Base-by-base conservation (phyloP, 176 grass and related monocot species). In the Juncus effusus region DNA sequence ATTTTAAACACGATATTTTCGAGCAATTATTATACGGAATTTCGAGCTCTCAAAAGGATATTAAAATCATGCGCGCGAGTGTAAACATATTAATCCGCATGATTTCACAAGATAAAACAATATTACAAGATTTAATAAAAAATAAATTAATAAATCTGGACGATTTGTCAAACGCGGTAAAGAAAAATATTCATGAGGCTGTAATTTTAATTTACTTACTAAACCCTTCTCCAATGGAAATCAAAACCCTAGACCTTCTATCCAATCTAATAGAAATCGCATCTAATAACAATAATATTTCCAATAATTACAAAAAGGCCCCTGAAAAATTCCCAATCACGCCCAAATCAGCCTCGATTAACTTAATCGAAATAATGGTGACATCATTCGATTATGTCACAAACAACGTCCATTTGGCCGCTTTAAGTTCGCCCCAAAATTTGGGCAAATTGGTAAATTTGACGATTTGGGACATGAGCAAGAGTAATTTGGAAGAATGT, bases 321-420 rank as follows among this genome's bases (percentile, higher is more conserved):
- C 79, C 82, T 12, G 14, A 63, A 11, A 40, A 71, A 73, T 80
- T 93, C 60, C 85, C 85, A 44, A n/a, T 99, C n/a, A 87, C 94
- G 38, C 88, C 94, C 0, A 86, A 80, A 80, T 91, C 94, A 36
- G 94, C 94, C 74, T 99, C 94, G 16, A 89, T 99, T 84, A 82
- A 88, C 51, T 84, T 99, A 78, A 99, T 99, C 75, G 94, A 99
- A 77, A 83, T 89, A 52, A 70, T 99, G 56, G 94, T 99, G 54
- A 99, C 94, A 40, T 85, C 94, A 80, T 99, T 93, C 3, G 94
- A 99, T 79, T 93, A 99, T 86, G 85, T 99, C 76, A 99, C 94
- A 1, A 99, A 99, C 58, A 99, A 93, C 72, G 72, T 99, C 51
- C 88, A 93, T 79, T 86, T 99, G 64, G 85, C 82, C 71, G 61